Evolutionary conservation across 352 stramenopile species (phyloP).

Genomic region (Globisporangium abappressorium): DNA sequence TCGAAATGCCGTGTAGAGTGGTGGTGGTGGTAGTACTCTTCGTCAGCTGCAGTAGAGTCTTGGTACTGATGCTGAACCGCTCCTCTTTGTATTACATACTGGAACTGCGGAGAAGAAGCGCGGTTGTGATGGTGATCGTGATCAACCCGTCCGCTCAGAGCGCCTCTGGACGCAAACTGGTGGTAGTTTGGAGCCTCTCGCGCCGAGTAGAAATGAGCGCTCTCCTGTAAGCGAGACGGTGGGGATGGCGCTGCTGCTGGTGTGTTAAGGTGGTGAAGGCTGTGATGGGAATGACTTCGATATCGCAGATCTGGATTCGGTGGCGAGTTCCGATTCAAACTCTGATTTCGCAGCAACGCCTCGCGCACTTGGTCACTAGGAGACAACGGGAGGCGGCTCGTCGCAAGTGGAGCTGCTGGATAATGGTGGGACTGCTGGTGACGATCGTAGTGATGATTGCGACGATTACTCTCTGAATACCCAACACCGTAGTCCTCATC

Average conservation of each 20-base stretch:
- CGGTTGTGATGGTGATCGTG: constrained; percentile 15
- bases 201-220: constrained; percentile 32
- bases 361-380: constrained; percentile 57
- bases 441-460: constrained; percentile 1
- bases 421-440: not conserved
- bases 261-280: constrained; percentile 12
- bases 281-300: not conserved
- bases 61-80: constrained; percentile 1
- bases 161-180: constrained; percentile 6
- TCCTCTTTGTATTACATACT: constrained; percentile 6
- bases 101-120: not conserved
- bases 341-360: constrained; percentile 38
- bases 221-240: not conserved
- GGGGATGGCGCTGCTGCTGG: constrained; percentile 3
- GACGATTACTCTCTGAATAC: not conserved
- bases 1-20: not conserved
- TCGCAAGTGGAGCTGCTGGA: not conserved
- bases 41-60: not conserved
- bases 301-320: not conserved
- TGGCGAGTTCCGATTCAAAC: not conserved
- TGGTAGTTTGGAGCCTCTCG: constrained; percentile 17
- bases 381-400: constrained; percentile 34
- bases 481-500: not conserved
- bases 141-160: constrained; percentile 39
- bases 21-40: not conserved